Conservation (phyloP, 352 stramenopile species). For the Blastocystis sp. region DNA sequence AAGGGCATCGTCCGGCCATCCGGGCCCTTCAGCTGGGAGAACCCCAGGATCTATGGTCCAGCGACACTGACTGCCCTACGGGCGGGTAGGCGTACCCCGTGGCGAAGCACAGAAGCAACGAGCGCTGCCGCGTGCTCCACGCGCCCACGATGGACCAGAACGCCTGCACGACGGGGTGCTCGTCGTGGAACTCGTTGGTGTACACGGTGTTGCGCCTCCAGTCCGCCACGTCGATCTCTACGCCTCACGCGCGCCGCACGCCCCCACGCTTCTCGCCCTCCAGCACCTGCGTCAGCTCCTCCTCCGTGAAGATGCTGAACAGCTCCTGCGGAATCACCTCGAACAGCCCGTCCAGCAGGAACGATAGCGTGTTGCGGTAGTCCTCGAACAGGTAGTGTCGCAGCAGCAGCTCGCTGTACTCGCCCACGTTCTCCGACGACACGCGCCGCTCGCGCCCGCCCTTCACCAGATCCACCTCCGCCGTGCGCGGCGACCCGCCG, state of each 20-base stretch:
- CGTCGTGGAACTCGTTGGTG: constrained; percentile 51
- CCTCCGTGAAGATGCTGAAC: constrained; percentile 59
- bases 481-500: not conserved
- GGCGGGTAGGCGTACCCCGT: constrained; percentile 49
- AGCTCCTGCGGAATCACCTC: constrained; percentile 64
- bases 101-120: constrained; percentile 38
- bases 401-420: constrained; percentile 52
- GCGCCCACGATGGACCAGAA: constrained; percentile 28
- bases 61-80: not conserved
- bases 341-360: constrained; percentile 40
- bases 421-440: constrained; percentile 40
- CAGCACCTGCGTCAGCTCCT: constrained; percentile 11
- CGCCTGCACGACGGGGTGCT: constrained; percentile 23
- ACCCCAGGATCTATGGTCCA: constrained; percentile 45
- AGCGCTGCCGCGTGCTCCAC: not conserved
- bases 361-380: constrained; percentile 35
- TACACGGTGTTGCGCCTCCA: constrained; percentile 53
- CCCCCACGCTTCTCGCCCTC: constrained; percentile 22
- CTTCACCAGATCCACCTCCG: constrained; percentile 42
- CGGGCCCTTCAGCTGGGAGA: constrained; percentile 59
- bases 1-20: constrained; percentile 65
- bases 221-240: constrained; percentile 42
- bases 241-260: not conserved
- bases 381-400: constrained; percentile 51
- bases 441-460: constrained; percentile 26